phyloP scores from a whole-genome alignment of 106 monocot genomes.

The Narthecium ossifragum region DNA sequence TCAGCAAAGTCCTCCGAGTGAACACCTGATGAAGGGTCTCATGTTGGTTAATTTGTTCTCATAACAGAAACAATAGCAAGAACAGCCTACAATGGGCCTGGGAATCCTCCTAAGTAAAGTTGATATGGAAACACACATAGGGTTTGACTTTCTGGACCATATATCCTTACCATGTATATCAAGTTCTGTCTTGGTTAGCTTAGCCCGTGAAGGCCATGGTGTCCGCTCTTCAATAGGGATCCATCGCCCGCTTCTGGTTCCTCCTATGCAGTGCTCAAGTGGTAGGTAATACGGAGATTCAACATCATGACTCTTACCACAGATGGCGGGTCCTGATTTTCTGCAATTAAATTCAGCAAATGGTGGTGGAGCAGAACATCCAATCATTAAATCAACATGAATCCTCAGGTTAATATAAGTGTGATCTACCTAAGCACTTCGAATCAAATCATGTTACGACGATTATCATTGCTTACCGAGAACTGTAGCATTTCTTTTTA shows the following conservation, averaged over 20 bases:
- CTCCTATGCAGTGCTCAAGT: constrained; percentile 66
- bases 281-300: constrained; percentile 83
- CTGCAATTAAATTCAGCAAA: constrained; percentile 25
- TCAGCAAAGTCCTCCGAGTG: constrained; percentile 55
- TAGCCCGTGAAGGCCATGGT: constrained; percentile 62
- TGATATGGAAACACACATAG: no score
- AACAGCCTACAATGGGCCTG: no score
- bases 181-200: constrained; percentile 58
- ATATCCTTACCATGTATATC: constrained; percentile 58
- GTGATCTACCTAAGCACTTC: no score
- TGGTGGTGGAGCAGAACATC: not conserved
- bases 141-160: no score
- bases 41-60: no score
- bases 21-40: constrained; percentile 43
- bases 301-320: constrained; percentile 55
- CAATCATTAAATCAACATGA: no score
- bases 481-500: constrained; percentile 61
- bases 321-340: constrained; percentile 65
- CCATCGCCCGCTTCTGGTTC: constrained; percentile 73
- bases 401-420: no score
- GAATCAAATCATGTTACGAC: not conserved
- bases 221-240: constrained; percentile 64
- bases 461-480: constrained; percentile 44
- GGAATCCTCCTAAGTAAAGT: no score
- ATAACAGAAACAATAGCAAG: no score